Conservation (phyloP, 805 yeast genomes). For the Yarrowia osloensis region DNA sequence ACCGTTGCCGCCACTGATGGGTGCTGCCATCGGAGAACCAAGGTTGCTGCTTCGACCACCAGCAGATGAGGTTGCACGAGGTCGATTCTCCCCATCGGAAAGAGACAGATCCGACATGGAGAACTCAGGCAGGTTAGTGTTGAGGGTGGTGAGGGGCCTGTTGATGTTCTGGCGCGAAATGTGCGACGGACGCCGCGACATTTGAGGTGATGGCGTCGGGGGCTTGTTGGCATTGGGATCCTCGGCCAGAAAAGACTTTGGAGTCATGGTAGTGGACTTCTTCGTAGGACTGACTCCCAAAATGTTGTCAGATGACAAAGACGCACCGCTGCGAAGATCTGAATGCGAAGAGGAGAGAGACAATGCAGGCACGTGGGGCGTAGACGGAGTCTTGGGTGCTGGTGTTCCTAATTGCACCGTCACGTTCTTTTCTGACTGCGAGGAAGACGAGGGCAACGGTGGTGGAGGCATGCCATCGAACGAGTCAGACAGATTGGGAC, state of each 20-base stretch:
- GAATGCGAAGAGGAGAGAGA: constrained; percentile 16
- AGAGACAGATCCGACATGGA: constrained; percentile 21
- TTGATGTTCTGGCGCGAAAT: constrained; percentile 21
- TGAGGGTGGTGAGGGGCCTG: constrained; percentile 18
- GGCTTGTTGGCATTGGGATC: background rate
- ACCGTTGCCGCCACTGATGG: constrained; percentile 5
- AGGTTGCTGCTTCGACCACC: constrained; percentile 16
- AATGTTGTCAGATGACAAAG: background rate
- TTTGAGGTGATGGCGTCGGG: constrained; percentile 16
- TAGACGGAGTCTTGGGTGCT: constrained; percentile 6
- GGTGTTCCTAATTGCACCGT: constrained; percentile 24
- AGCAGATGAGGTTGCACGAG: constrained; percentile 19
- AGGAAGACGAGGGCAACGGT: constrained; percentile 3
- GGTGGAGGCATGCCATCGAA: constrained; percentile 32
- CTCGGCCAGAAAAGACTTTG: constrained; percentile 12
- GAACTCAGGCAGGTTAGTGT: constrained; percentile 24
- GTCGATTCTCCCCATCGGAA: constrained; percentile 21
- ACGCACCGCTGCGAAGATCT: background rate
- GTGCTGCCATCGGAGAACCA: constrained; percentile 22
- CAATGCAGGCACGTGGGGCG: constrained; percentile 19
- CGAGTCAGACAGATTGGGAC: constrained; percentile 20
- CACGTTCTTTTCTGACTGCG: constrained; percentile 15
- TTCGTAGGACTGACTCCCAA: constrained; percentile 22
- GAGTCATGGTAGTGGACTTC: constrained; percentile 16
- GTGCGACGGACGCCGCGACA: constrained; percentile 7